Conservation (phyloP, 306 rosid genomes). For the Begonia peltatifolia region DNA sequence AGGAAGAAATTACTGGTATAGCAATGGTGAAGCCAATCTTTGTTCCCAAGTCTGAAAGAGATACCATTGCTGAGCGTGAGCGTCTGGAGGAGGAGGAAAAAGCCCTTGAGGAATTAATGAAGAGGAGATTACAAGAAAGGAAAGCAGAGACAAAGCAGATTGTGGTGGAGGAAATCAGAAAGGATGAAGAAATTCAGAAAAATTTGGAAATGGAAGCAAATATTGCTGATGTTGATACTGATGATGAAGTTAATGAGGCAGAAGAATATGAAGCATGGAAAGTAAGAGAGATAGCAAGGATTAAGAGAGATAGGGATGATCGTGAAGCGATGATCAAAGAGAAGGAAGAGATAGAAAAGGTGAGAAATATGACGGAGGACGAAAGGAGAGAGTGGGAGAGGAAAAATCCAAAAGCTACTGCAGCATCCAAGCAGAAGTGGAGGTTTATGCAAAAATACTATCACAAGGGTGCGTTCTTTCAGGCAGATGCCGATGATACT, state of each 20-base stretch:
- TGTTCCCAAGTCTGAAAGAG: conserved; percentile 89
- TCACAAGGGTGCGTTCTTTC: conserved; percentile 97
- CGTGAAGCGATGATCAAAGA: conserved; percentile 76
- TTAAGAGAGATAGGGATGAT: conserved; percentile 85
- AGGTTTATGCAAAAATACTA: conserved; percentile 94
- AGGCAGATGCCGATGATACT: conserved; percentile 40
- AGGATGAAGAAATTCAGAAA: conserved; percentile 78
- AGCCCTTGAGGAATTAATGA: conserved; percentile 62
- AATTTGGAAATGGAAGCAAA: conserved; percentile 77
- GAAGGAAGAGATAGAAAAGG: conserved; percentile 79
- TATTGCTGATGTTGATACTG: conserved; percentile 89
- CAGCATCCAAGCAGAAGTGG: conserved; percentile 60
- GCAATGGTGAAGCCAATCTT: conserved; percentile 95
- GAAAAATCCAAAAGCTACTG: conserved; percentile 66
- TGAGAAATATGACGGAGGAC: conserved; percentile 94
- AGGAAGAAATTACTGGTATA: conserved; percentile 67
- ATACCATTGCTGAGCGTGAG: conserved; percentile 86
- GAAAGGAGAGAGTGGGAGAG: conserved; percentile 99
- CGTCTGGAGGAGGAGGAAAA: conserved; percentile 80
- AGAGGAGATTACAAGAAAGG: conserved; percentile 70
- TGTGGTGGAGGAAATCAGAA: conserved; percentile 87
- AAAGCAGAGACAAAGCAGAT: conserved; percentile 73
- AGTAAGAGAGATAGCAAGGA: conserved; percentile 81
- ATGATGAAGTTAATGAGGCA: conserved; percentile 87
- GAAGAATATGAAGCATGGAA: conserved; percentile 98